Base-by-base conservation (phyloP, 192 early-diverging fungal species). In the Haplosporangium gracile region DNA sequence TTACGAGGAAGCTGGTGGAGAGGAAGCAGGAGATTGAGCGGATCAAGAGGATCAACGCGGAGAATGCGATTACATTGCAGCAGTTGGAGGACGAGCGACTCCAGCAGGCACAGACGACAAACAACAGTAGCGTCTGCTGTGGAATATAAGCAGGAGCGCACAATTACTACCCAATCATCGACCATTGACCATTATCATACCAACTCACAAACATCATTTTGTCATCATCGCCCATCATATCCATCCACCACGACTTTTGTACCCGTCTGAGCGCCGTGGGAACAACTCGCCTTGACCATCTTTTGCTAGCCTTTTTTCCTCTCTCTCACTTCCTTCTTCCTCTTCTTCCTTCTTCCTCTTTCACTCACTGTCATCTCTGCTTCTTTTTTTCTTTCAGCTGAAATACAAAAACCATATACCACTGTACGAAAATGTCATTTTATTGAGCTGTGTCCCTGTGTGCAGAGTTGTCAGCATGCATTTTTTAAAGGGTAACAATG, bases 1-100 rank as follows among this genome's bases (percentile, higher is more conserved):
- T 92, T 43, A 91, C 90, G 45, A 73, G 88, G 68, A 80, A 87
- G 22, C 75, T 92, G 65, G 91, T 92, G 24, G 88, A 89, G 69
- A 51, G 81, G 32, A 88, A 82, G 68, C 80, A 88, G 38, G 81
- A 88, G 76, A 86, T 86, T 76, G 84, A 86, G 65, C 36, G 78
- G 71, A 75, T 86, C 49, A 80, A 86, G 75, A 57, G 84, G 18
- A 63, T 79, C 34, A 80, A 86, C 55, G 84, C 78, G 29, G 84
- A 86, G 79, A 86, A 86, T 70, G 84, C 84, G 22, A 86, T 86
- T 45, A 86, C 84, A 22, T n/a, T 86, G 71, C 84, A 86, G 68
- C 84, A 86, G 38, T 47, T 86, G 70, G 84, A 86, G 63, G 78
- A 86, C 18, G 84, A 86, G 45, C 78, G 84, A 65, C 70, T 86